Evolutionary conservation across 768 basidiomycete genomes (phyloP).

Genomic region (Trametes elegans): DNA sequence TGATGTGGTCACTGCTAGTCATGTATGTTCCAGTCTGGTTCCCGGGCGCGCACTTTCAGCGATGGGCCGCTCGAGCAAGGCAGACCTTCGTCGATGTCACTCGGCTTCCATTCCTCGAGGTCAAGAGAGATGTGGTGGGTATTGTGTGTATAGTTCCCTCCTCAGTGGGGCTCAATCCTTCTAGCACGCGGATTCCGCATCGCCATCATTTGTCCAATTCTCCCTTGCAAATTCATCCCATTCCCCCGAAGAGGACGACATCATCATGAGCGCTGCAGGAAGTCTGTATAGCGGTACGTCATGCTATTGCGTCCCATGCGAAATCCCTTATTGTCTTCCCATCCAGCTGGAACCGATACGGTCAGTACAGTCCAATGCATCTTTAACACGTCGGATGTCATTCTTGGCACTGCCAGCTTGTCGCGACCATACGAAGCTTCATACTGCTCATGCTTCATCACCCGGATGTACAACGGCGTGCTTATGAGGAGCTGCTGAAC

Average conservation of each 20-base stretch:
- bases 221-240: not conserved
- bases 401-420: not conserved
- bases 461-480: slow-evolving; percentile 31
- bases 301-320: not conserved
- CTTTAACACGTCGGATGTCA: not conserved
- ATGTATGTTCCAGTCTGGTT: slow-evolving; percentile 20
- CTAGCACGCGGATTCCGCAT: not conserved
- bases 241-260: slow-evolving; percentile 4
- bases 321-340: not conserved
- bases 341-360: slow-evolving; percentile 15
- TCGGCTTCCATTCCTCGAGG: slow-evolving; percentile 10
- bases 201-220: not conserved
- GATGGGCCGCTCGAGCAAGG: slow-evolving; percentile 10
- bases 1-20: not conserved
- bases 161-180: not conserved
- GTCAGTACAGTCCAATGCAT: not conserved
- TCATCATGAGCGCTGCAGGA: slow-evolving; percentile 7
- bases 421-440: not conserved
- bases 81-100: not conserved
- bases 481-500: slow-evolving; percentile 30
- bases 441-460: slow-evolving; percentile 31
- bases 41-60: slow-evolving; percentile 24
- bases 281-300: slow-evolving; percentile 13
- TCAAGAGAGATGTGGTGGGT: slow-evolving; percentile 10
- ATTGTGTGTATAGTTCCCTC: too few relatives aligned